Base-by-base conservation (phyloP, 805 yeast genomes). In the Cyberlindnera americana region DNA sequence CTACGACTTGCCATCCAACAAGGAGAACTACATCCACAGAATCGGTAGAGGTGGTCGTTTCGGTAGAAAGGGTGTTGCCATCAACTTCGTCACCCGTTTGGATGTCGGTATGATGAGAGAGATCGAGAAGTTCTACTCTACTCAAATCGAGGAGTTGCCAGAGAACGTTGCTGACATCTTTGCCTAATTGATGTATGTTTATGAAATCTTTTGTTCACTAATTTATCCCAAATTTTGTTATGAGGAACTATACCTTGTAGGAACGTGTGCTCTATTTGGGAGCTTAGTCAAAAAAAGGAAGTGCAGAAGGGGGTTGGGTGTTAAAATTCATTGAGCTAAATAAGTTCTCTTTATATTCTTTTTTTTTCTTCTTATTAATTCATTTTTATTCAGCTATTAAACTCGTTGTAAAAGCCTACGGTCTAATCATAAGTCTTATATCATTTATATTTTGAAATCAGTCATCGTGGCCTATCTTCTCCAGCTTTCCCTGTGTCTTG, bases 41-140 rank as follows among this genome's bases (percentile, higher is more conserved):
- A 95, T 91, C 59, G 99, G 99, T 66, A 81, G 99, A 72, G 87
- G 95, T 55, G 99, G 99, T 60, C 82, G 99, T 67, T 91, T 91
- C 73, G 99, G 99, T 64, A 80, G 99, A 67, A 91, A 90, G 72
- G 99, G 99, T 73, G 91, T 87, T 48, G 97, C 98, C 47, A 85
- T 91, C 63, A 93, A 90, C 73, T 85, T 91, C 60, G 82, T 90
- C 55, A 90, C 98, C 37, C 75, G 73, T 48, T 81, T 80, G 40
- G 97, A 91, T 62, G 73, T 74, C 49, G 72, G 75, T 50, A 75
- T 75, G 60, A 71, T 90, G 70, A 80, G 83, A 62, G 95, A 85
- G 64, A 80, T 93, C 50, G 97, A 91, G 72, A 82, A 73, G 64
- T 87, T 81, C 72, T 91, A 91, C 75, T 77, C 83, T 54, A 88